Conservation (phyloP, 805 yeast species). For the Nakazawaea molendinolei region DNA sequence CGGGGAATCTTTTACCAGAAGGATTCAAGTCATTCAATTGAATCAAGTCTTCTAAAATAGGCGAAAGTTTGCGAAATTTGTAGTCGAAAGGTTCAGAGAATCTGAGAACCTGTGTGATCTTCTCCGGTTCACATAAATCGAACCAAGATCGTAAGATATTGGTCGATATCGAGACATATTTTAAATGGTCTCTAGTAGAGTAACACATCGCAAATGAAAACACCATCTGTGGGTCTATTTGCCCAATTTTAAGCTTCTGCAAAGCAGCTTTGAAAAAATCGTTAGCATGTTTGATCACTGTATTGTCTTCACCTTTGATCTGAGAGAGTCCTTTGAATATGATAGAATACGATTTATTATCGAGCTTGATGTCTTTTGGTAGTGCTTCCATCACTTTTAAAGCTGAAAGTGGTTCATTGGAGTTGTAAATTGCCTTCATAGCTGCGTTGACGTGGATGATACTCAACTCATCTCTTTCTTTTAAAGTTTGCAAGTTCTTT, state of each 20-base stretch:
- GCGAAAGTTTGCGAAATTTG: background rate
- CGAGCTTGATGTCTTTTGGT: conserved; percentile 1
- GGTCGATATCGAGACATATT: conserved; percentile 3
- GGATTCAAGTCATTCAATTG: conserved; percentile 4
- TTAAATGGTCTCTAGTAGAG: conserved; percentile 4
- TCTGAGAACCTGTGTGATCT: conserved; percentile 4
- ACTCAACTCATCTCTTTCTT: conserved; percentile 23
- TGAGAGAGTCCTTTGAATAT: conserved; percentile 5
- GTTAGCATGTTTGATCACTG: conserved; percentile 4
- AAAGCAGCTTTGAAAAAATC: background rate
- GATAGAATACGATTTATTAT: conserved; percentile 7
- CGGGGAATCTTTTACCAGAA: conserved; percentile 4
- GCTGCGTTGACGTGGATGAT: conserved; percentile 40
- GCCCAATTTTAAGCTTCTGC: background rate
- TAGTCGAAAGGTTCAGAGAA: conserved; percentile 6
- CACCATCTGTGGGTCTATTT: conserved; percentile 6
- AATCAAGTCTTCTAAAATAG: background rate
- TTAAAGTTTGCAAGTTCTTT: conserved; percentile 25
- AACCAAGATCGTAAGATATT: conserved; percentile 10
- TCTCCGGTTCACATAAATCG: conserved; percentile 8
- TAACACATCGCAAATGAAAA: conserved; percentile 5
- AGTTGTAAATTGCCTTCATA: conserved; percentile 35
- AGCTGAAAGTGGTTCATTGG: conserved; percentile 30
- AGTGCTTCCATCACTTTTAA: conserved; percentile 31
- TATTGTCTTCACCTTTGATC: background rate